Base-by-base conservation (phyloP, 1,284 basidiomycete species). In the Sporisorium scitamineum region DNA sequence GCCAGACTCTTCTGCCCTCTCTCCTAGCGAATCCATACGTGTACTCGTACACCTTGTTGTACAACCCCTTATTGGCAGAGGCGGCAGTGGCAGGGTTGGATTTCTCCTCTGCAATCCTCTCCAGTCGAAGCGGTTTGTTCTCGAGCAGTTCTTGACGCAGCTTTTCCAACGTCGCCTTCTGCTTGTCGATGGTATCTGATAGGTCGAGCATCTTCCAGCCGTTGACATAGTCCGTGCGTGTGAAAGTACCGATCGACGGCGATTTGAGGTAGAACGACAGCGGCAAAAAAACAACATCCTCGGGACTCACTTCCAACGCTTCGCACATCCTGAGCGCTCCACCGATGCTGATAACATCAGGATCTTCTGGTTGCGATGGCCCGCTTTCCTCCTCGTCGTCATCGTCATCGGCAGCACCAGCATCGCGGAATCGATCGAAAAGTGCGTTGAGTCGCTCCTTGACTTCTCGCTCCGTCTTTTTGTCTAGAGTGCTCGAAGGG, bases 11-110 rank as follows among this genome's bases (percentile, higher is more conserved):
- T 87, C 39, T 89, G 88, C 0, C 94, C 61, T 92, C 90, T 20
- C 88, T 85, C 66, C 92, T 90, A 27, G 91, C 92, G 86, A 97
- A 94, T 69, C 92, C 90, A 82, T 97, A 99, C 0, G 94, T 93
- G 86, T 92, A 92, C 76, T 90, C 90, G 87, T 98, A 99, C 11
- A 97, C 93, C 73, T 91, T 90, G 72, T 90, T 90, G 87, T 96
- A 98, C 11, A 84, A 66, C 2, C 81, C 80, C 53, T 72, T 78
- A 50, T 71, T 66, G 31, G 62, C 69, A 7, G 54, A 54, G 0
- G 62, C 58, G 16, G 69, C 69, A 1, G 69, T 71, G 22, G 69
- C 63, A 1, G 72, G 68, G 9, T 67, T 59, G 16, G 59, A 31
- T 41, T 78, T 80, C 41, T 76, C 76, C 47, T 79, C 62, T 0